Evolutionary conservation across 345 rosid species (phyloP), one percentile per base, ranked within the genome.

Genomic region (Kernera saxatilis): DNA sequence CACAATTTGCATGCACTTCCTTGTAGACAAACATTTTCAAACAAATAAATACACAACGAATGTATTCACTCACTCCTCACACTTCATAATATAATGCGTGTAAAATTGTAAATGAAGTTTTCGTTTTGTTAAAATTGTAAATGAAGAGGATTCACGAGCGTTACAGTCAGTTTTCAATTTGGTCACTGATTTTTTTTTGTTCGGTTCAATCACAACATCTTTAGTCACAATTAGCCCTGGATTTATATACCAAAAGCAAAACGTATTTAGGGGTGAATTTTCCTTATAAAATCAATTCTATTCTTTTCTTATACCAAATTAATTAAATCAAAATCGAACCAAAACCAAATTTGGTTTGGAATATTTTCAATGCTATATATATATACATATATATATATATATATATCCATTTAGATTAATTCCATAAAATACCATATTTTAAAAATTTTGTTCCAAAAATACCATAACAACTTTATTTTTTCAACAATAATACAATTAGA

Each of bases 1-100:
- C 48, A 53, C 56, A 52, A 63, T 53, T 25, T 72, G 64, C 56
- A 63, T 72, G 70, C 56, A 43, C 27, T 71, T 62, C 2, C 46
- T 33, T 71, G 45, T 71, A 50, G 61, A 39, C 52, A 35, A 50
- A 70, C 61, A 22, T 13, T 51, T 30, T 22, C 10, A 15, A 61
- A 22, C 59, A 59, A 27, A 41, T n/a, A 71, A 27, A 41, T n/a
- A 71, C 44, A 30, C 11, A 27, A 51, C 35, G 12, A 41, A 32
- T 52, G 54, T 17, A 17, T 56, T 10, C 56, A 58, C 59, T 26
- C 62, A 58, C 59, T 26, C 62, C 30, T 71, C 75, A 61, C 76
- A 51, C 69, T 62, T 71, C 41, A 53, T 43, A 23, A 41, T n/a
- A 43, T 63, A 64, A 41, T 52, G 12, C 21, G 5, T 44, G 12